Evolutionary conservation across 768 basidiomycete species (phyloP), one percentile per base, ranked within the genome.

Genomic region (Auriscalpium microsporum): DNA sequence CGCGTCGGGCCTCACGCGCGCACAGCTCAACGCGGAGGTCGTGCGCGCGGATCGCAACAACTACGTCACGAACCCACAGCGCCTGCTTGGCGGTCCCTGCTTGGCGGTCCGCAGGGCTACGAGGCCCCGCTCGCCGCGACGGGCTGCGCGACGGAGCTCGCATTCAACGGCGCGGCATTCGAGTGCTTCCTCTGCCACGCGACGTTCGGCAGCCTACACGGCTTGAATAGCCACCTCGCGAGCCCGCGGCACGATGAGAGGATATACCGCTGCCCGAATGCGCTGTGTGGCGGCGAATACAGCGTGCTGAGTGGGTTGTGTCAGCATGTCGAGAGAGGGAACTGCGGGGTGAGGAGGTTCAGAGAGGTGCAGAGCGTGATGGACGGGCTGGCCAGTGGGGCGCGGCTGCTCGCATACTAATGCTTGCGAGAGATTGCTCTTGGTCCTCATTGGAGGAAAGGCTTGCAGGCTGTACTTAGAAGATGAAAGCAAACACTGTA

Each of bases 151-250:
- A 76, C 75, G 6, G 62, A 62, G 13, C 64, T 58, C 23, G 69
- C 76, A 9, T 76, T 70, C 70, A 78, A 78, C 56, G 28, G 28
- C 28, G 28, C 28, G 28, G 71, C 60, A 9, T 87, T 73, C 65
- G 83, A 87, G 66, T 88, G 85, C 67, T 79, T 79, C 63, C 67
- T 87, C 17, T 87, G 86, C 64, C 75, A 80, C 64, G 57, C 53
- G 28, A 59, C 50, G 11, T 82, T 76, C 61, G 21, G 63, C 46
- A 62, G 69, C 0, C 73, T 85, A 11, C 10, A n/a, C 0, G 69
- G 67, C 8, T 72, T 88, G 49, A 84, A 87, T 63, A 71, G 75
- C 56, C 86, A 87, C 61, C 74, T 87, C 37, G 72, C 73, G 48
- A 86, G 85, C 65, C 81, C 86, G 37, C 33, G n/a, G 4, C 50